Conservation (phyloP, 257 asterid species). For the Parsonsia alboflavescens region DNA sequence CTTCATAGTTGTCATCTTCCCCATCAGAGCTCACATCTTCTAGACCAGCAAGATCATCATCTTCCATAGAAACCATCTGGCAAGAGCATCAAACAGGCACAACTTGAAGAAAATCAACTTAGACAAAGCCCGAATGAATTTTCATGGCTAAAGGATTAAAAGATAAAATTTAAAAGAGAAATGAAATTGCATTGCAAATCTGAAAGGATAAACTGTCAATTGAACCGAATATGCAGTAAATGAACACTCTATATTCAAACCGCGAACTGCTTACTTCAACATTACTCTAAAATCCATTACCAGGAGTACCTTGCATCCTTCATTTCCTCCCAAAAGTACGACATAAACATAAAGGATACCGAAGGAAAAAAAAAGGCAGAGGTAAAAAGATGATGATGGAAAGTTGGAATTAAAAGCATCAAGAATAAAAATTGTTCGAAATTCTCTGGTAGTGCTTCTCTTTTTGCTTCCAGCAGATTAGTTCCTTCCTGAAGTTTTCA, state of each 20-base stretch:
- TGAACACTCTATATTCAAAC: background rate
- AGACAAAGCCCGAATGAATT: background rate
- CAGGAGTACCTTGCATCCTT: too few species aligned
- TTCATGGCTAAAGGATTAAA: background rate
- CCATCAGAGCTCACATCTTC: constrained; percentile 95
- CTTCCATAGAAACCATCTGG: constrained; percentile 96
- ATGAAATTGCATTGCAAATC: background rate
- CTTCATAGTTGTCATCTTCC: constrained; percentile 94
- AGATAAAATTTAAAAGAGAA: background rate
- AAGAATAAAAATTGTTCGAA: background rate
- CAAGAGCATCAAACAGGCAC: constrained; percentile 7
- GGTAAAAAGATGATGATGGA: background rate
- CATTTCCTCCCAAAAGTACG: background rate
- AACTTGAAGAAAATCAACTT: constrained; percentile 5
- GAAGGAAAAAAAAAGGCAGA: background rate
- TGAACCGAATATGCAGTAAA: background rate
- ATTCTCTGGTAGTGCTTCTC: background rate
- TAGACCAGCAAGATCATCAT: constrained; percentile 94
- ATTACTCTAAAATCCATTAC: background rate
- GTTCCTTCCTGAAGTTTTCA: background rate
- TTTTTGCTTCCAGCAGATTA: background rate
- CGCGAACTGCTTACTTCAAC: background rate
- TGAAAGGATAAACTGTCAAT: background rate
- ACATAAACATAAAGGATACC: background rate
- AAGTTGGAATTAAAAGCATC: background rate